Base-by-base conservation (phyloP, 1,284 basidiomycete genomes). In the Lignosus rhinocerotis region DNA sequence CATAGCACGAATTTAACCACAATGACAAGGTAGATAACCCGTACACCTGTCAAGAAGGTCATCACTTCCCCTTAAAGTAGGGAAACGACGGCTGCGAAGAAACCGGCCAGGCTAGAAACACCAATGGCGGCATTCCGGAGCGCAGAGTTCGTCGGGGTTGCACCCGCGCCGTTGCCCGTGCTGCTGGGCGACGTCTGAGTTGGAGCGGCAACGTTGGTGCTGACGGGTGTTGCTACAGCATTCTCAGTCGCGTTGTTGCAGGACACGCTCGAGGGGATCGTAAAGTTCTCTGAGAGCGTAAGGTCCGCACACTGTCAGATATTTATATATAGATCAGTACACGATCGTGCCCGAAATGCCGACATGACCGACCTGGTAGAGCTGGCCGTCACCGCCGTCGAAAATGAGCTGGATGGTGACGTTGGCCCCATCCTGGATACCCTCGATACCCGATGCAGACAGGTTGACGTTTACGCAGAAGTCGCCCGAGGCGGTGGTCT, bases 381-480 rank as follows among this genome's bases (percentile, higher is more conserved):
- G 78, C 47, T 74, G 66, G 36, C 85, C 86, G 68, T 93, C 90
- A 17, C 87, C 85, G 41, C 86, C 87, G 63, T 81, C 73, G 69
- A 76, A 90, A 34, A 81, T 67, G 48, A 88, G 76, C 78, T 89
- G 81, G 30, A 87, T 70, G 1, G 83, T 86, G 42, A 85, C 81
- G 67, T 87, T 85, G 46, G 80, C 75, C 10, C 86, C 85, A 57
- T 80, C 74, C 53, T 71, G 65, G 49, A 85, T 75, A 25, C 81
- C 81, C 45, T 77, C 77, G 17, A 84, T 73, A 61, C 80, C 81
- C 11, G 84, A 72, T 3, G 75, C 68, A 11, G 70, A 71, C 49
- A 91, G 73, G 69, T 88, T 76, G 56, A 92, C 74, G 17, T 83
- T 81, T 59, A 88, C 75, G 71, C 90, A 92, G 66, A 79, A 80